phyloP scores from a whole-genome alignment of 2,329 filamentous ascomycete species.

The Colletotrichum costaricense region DNA sequence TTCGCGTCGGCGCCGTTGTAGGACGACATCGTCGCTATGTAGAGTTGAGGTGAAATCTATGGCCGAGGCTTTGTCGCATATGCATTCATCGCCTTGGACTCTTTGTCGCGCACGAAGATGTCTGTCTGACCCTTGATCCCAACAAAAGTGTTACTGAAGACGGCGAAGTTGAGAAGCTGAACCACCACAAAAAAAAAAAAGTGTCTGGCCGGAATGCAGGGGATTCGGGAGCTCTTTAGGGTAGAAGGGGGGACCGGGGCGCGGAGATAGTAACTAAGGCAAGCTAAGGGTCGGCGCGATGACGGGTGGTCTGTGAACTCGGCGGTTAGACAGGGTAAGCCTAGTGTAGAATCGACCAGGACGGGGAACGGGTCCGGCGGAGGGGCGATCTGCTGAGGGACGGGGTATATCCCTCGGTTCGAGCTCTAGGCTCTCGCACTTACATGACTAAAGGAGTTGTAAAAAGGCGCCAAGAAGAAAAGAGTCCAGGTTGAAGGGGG shows the following conservation, averaged over 20 bases:
- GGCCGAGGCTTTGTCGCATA: slow-evolving; percentile 19
- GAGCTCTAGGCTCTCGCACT: slow-evolving; percentile 13
- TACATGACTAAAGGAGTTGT: slow-evolving; percentile 19
- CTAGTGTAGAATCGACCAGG: slow-evolving; percentile 12
- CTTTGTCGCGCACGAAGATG: background rate
- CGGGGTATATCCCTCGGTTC: slow-evolving; percentile 18
- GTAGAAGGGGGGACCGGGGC: background rate
- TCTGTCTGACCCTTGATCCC: background rate
- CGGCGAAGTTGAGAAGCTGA: background rate
- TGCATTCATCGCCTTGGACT: slow-evolving; percentile 24
- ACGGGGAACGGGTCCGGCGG: slow-evolving; percentile 23
- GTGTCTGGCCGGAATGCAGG: slow-evolving; percentile 18
- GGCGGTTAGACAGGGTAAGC: slow-evolving; percentile 32
- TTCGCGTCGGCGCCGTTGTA: slow-evolving; percentile 11
- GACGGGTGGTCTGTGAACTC: slow-evolving; percentile 28
- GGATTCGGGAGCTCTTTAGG: slow-evolving; percentile 11
- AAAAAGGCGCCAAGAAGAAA: slow-evolving; percentile 20
- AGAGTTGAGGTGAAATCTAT: background rate
- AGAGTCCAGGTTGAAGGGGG: background rate
- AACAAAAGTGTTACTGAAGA: background rate
- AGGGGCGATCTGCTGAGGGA: slow-evolving; percentile 16
- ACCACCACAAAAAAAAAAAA: background rate
- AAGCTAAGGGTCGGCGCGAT: slow-evolving; percentile 28
- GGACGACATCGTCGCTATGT: slow-evolving; percentile 19
- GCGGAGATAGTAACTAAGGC: background rate